Evolutionary conservation across 768 basidiomycete genomes (phyloP).

Genomic region (Phlebiopsis flavidoalba): DNA sequence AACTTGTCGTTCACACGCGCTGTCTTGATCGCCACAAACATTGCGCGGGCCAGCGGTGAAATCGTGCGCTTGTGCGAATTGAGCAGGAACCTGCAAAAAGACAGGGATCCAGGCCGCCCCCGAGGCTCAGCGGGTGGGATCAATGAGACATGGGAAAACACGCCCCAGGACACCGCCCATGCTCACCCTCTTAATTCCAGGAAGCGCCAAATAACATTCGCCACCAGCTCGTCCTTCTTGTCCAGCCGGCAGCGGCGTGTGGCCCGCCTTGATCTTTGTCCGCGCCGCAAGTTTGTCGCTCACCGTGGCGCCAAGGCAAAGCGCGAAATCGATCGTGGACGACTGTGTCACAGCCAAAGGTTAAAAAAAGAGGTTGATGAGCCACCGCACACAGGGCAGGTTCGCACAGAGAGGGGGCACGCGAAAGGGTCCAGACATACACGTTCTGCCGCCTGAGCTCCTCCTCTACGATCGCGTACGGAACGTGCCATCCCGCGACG

Average conservation of each 20-base stretch:
- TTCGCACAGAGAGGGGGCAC: background rate
- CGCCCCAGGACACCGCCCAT: conserved; percentile 7
- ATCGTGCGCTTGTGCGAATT: conserved; percentile 87
- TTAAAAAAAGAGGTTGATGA: conserved; percentile 15
- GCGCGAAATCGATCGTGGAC: conserved; percentile 92
- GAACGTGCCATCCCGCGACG: conserved; percentile 86
- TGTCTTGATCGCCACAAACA: conserved; percentile 74
- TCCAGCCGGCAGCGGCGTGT: conserved; percentile 56
- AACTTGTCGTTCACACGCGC: conserved; percentile 95
- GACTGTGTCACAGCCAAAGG: conserved; percentile 47
- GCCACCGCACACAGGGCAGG: conserved; percentile 1
- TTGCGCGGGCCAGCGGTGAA: conserved; percentile 87
- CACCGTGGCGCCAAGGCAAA: conserved; percentile 89
- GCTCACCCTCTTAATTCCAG: conserved; percentile 91
- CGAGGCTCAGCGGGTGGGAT: background rate
- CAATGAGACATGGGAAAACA: conserved; percentile 4
- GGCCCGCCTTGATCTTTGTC: conserved; percentile 64
- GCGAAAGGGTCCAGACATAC: conserved; percentile 33
- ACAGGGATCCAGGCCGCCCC: background rate
- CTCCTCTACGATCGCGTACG: conserved; percentile 81
- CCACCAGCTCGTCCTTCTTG: conserved; percentile 97
- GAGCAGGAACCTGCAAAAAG: conserved; percentile 70
- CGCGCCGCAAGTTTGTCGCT: conserved; percentile 75
- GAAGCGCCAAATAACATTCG: conserved; percentile 98
- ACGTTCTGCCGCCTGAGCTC: conserved; percentile 96